phyloP scores from a whole-genome alignment of 768 basidiomycete genomes.

The Hericium rajendrae region DNA sequence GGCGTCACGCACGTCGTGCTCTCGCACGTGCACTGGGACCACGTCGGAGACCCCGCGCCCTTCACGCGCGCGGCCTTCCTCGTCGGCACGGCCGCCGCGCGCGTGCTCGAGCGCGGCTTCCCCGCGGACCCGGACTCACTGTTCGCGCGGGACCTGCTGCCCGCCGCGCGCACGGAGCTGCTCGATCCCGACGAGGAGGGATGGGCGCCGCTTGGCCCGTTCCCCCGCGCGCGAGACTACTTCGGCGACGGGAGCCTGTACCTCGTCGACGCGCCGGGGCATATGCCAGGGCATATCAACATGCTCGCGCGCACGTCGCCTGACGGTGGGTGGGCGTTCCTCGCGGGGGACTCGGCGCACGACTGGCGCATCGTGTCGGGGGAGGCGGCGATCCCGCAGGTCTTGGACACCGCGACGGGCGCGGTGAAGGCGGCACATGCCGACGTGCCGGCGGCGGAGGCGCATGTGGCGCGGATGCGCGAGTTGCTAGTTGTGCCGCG shows the following conservation, averaged over 20 bases:
- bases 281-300: slow-evolving; percentile 13
- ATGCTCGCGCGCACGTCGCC: slow-evolving; percentile 12
- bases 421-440: slow-evolving; percentile 1
- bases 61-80: slow-evolving; percentile 10
- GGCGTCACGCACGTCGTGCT: slow-evolving; percentile 1
- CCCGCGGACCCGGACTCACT: slow-evolving; percentile 1
- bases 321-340: slow-evolving; percentile 6
- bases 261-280: slow-evolving; percentile 14
- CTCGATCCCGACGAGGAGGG: background rate
- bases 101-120: slow-evolving; percentile 3
- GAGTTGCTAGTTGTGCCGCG: background rate
- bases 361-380: slow-evolving; percentile 7
- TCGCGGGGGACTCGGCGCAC: slow-evolving; percentile 14
- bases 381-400: slow-evolving; percentile 3
- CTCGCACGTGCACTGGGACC: slow-evolving; percentile 11
- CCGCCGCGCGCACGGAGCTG: slow-evolving; percentile 6
- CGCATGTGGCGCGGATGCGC: slow-evolving; percentile 1
- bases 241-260: slow-evolving; percentile 11
- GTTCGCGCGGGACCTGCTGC: background rate
- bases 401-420: background rate
- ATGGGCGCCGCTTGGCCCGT: slow-evolving; percentile 11
- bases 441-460: slow-evolving; percentile 2
- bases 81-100: slow-evolving; percentile 1
- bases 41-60: slow-evolving; percentile 9
- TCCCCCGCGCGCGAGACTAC: slow-evolving; percentile 9